phyloP scores from a whole-genome alignment of 257 asterid species.

The Cordia subcordata region DNA sequence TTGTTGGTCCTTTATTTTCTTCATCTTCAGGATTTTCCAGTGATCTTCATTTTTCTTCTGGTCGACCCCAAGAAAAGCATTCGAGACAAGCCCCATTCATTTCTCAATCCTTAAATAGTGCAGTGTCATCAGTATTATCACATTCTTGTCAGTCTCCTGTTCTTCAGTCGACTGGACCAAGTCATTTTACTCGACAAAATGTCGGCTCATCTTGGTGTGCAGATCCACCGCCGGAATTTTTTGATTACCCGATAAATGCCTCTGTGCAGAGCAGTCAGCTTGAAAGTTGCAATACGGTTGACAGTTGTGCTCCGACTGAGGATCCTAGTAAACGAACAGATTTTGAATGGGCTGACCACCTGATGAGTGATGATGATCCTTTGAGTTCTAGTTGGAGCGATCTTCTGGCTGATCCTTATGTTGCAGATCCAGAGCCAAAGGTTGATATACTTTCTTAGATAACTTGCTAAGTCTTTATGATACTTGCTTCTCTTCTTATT shows the following conservation, averaged over 20 bases:
- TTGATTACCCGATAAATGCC: conserved; percentile 42
- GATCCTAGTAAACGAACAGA: conserved; percentile 43
- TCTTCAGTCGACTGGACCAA: conserved; percentile 53
- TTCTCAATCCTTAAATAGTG: conserved; percentile 50
- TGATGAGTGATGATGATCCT: conserved; percentile 49
- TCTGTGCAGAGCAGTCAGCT: conserved; percentile 37
- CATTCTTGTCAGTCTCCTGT: conserved; percentile 39
- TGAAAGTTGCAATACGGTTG: conserved; percentile 25
- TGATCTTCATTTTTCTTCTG: conserved; percentile 55
- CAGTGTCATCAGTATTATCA: conserved; percentile 33
- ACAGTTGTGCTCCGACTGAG: conserved; percentile 28
- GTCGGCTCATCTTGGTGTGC: conserved; percentile 54
- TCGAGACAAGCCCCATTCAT: conserved; percentile 45
- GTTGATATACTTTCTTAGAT: conserved; percentile 20
- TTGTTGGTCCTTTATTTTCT: conserved; percentile 50
- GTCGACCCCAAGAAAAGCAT: conserved; percentile 43
- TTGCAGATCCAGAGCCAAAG: conserved; percentile 38
- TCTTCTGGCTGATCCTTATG: conserved; percentile 50
- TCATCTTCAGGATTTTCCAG: conserved; percentile 52
- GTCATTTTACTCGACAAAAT: conserved; percentile 36
- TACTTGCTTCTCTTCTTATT: conserved; percentile 2
- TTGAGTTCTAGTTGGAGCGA: conserved; percentile 58
- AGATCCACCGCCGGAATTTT: conserved; percentile 49
- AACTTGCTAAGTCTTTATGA: not conserved
- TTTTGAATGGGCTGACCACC: conserved; percentile 78